phyloP scores from a whole-genome alignment of 2,329 filamentous ascomycete genomes.

The Fusarium armeniacum region DNA sequence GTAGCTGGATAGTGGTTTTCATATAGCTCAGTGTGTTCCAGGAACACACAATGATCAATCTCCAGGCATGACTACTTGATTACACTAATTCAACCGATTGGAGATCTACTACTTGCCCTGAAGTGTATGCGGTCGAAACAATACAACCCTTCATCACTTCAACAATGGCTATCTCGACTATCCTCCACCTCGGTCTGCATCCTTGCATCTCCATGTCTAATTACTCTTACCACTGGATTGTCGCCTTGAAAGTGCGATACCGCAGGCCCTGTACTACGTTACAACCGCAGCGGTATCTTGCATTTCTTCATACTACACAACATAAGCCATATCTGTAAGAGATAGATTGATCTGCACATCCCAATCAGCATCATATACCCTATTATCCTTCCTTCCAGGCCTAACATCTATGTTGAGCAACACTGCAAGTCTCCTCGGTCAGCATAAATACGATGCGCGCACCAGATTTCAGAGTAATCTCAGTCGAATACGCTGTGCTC shows the following conservation, averaged over 20 bases:
- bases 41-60: not conserved
- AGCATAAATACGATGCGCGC: slow-evolving; percentile 13
- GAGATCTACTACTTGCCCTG: not conserved
- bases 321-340: slow-evolving; percentile 29
- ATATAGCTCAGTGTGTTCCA: not conserved
- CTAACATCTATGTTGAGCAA: slow-evolving; percentile 3
- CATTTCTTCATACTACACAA: slow-evolving; percentile 39
- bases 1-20: too few relatives aligned
- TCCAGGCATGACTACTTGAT: too few relatives aligned
- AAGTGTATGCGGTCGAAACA: not conserved
- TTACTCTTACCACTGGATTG: slow-evolving; percentile 14
- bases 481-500: slow-evolving; percentile 25
- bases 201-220: slow-evolving; percentile 12
- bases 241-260: slow-evolving; percentile 26
- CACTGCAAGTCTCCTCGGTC: slow-evolving; percentile 11
- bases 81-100: too few relatives aligned
- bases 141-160: not conserved
- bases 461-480: slow-evolving; percentile 18
- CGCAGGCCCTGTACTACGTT: slow-evolving; percentile 39
- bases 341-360: slow-evolving; percentile 32
- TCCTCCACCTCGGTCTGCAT: not conserved
- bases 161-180: not conserved
- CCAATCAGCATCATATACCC: not conserved
- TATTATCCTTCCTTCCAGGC: not conserved
- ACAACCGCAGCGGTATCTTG: slow-evolving; percentile 45